These are phyloP conservation scores for Fusarium tanahbumbuense DNA, from an alignment of 2,329 filamentous ascomycete genomes.

Conservation along the genomic window DNA sequence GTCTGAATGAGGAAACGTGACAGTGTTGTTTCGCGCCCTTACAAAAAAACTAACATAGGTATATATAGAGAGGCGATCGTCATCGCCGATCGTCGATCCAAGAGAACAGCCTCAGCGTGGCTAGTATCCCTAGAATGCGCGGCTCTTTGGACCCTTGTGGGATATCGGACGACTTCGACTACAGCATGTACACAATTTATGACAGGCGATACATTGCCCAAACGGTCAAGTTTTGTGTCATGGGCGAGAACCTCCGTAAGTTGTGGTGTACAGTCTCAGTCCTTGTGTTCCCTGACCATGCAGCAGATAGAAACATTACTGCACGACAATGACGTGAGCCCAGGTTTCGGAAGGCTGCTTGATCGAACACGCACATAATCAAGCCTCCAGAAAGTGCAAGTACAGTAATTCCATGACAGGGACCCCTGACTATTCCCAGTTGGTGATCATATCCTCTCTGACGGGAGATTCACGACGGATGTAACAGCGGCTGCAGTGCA, in stretches of 20 bases:
- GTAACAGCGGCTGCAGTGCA: conserved; percentile 37
- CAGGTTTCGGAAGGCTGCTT: conserved; percentile 1
- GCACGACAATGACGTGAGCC: conserved; percentile 6
- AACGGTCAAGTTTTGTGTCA: not conserved
- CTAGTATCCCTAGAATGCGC: not conserved
- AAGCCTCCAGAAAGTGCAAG: not conserved
- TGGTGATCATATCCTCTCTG: conserved; percentile 13
- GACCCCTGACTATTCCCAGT: conserved; percentile 30
- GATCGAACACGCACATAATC: not conserved
- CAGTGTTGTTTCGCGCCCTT: not conserved
- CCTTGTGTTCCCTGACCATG: not conserved
- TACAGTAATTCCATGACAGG: not conserved
- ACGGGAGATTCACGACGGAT: conserved; percentile 34
- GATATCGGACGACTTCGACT: not conserved
- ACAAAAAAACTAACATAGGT: not conserved
- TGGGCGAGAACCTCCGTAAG: not conserved
- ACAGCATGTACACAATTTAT: too few species aligned
- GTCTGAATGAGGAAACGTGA: not conserved
- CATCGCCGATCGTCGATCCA: not conserved
- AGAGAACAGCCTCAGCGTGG: not conserved
- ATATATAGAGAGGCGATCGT: not conserved
- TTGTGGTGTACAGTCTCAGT: not conserved
- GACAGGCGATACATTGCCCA: not conserved
- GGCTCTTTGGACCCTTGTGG: not conserved
- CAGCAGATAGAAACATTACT: not conserved